Base-by-base conservation (phyloP, 139 green algal genomes). In the Tetratostichococcus sp. region DNA sequence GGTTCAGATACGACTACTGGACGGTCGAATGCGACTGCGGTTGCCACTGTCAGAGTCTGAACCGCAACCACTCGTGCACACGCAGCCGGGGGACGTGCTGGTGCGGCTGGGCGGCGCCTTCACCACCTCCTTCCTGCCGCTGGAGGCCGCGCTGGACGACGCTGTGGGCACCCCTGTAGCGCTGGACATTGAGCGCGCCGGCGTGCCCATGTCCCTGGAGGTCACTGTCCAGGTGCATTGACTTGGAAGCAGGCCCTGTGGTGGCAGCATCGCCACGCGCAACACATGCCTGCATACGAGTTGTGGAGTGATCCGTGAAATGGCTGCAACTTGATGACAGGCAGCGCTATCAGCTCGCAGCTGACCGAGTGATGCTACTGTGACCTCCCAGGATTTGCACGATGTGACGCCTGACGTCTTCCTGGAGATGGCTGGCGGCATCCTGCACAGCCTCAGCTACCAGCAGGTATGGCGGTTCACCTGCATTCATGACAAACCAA, bases 81-180 rank as follows among this genome's bases (percentile, higher is more conserved):
- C n/a, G n/a, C n/a, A 97, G 84, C 85, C 79, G n/a, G 93, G 93
- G 0, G 93, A 98, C 65, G 85, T 97, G 50, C 86, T 98, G 30
- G 87, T 97, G 58, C 17, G 43, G 66, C 32, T 88, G 31, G 66
- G 76, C 21, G 83, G 83, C 26, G 28, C 19, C 32, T 65, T 82
- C 16, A 71, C 92, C 0, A 93, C 88, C 1, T 83, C 95, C 67
- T 97, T 97, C 77, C 74, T 94, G 67, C 70, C 75, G 11, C 75
- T 97, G 72, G 93, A 97, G 78, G 84, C 88, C 35, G 35, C 92
- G 59, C 79, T 97, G 72, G 93, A 97, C 35, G 71, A 75, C n/a
- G 42, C 67, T 69, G 72, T 78, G 26, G 70, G 57, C 6, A 50
- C 32, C 25, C 62, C 33, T 25, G 72, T 76, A 3, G 1, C 59